Evolutionary conservation across 257 asterid genomes (phyloP).

Genomic region (Mentha longifolia): DNA sequence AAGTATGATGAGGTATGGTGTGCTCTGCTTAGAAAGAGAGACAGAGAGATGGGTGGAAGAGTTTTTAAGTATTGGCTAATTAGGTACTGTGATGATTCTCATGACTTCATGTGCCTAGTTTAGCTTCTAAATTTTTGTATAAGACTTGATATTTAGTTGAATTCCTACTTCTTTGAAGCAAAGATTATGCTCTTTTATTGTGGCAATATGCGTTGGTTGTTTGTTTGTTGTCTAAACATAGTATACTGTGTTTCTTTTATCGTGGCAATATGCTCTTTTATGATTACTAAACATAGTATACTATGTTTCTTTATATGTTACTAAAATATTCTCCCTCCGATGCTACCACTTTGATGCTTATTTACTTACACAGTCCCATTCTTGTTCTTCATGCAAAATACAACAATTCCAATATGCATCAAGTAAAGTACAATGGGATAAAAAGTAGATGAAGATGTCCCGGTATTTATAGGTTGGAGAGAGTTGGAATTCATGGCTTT

Average conservation of each 20-base stretch:
- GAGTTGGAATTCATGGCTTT: slow-evolving; percentile 48
- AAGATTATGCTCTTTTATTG: neutral
- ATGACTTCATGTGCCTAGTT: slow-evolving; percentile 21
- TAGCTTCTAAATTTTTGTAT: slow-evolving; percentile 6
- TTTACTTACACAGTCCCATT: slow-evolving; percentile 28
- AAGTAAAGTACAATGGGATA: slow-evolving; percentile 3
- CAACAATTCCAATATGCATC: slow-evolving; percentile 2
- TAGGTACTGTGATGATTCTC: slow-evolving; percentile 1
- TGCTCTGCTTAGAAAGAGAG: slow-evolving; percentile 9
- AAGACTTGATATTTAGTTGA: neutral
- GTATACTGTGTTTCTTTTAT: no score
- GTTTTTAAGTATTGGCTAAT: neutral
- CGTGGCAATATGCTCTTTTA: no score
- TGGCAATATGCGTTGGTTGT: neutral
- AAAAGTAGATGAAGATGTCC: slow-evolving; percentile 22
- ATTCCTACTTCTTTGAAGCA: neutral
- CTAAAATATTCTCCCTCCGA: no score
- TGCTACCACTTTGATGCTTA: slow-evolving; percentile 30
- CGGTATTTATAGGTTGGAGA: slow-evolving; percentile 39
- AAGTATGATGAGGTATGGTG: slow-evolving; percentile 35
- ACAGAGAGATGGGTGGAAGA: neutral
- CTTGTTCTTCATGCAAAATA: slow-evolving; percentile 12
- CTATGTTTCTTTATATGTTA: no score
- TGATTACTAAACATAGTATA: no score
- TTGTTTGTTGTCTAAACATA: no score